phyloP scores from a whole-genome alignment of 2,329 filamentous ascomycete genomes.

The Massarina eburnea region DNA sequence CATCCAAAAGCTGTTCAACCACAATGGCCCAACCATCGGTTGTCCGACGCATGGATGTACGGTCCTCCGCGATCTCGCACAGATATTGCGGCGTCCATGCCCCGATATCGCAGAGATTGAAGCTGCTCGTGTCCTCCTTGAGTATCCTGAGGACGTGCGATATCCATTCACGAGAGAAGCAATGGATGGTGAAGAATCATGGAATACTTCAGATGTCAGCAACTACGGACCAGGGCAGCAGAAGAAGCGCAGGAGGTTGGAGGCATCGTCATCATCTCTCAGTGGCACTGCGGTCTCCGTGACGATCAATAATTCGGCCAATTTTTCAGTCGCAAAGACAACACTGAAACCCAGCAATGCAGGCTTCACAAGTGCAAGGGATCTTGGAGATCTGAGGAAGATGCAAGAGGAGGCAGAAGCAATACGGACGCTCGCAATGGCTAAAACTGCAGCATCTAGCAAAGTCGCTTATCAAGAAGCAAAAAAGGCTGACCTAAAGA shows the following conservation, averaged over 20 bases:
- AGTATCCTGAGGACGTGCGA: slow-evolving; percentile 38
- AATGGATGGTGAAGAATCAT: slow-evolving; percentile 32
- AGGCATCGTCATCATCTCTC: slow-evolving; percentile 10
- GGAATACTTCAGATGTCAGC: slow-evolving; percentile 10
- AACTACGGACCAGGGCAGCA: slow-evolving; percentile 9
- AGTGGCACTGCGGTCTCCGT: slow-evolving; percentile 14
- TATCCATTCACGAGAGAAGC: slow-evolving; percentile 40
- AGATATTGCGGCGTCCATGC: slow-evolving; percentile 66
- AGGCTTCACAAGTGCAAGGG: slow-evolving; percentile 45
- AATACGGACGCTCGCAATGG: slow-evolving; percentile 23
- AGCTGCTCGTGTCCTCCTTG: slow-evolving; percentile 23
- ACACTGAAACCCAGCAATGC: slow-evolving; percentile 20
- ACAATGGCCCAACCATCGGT: slow-evolving; percentile 70
- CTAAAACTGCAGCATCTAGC: slow-evolving; percentile 22
- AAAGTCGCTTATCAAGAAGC: slow-evolving; percentile 27
- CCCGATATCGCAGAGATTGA: slow-evolving; percentile 51
- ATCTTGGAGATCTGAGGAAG: slow-evolving; percentile 33
- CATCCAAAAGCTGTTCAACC: slow-evolving; percentile 57
- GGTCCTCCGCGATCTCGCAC: slow-evolving; percentile 67
- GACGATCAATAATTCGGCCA: slow-evolving; percentile 34
- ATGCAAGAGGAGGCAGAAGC: slow-evolving; percentile 43
- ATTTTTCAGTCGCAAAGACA: slow-evolving; percentile 30
- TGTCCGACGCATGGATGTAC: slow-evolving; percentile 67
- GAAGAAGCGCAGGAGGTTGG: slow-evolving; percentile 32
- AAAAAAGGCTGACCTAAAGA: slow-evolving; percentile 23